Conservation (phyloP, 441 rosid genomes). For the Adansonia madagascariensis region DNA sequence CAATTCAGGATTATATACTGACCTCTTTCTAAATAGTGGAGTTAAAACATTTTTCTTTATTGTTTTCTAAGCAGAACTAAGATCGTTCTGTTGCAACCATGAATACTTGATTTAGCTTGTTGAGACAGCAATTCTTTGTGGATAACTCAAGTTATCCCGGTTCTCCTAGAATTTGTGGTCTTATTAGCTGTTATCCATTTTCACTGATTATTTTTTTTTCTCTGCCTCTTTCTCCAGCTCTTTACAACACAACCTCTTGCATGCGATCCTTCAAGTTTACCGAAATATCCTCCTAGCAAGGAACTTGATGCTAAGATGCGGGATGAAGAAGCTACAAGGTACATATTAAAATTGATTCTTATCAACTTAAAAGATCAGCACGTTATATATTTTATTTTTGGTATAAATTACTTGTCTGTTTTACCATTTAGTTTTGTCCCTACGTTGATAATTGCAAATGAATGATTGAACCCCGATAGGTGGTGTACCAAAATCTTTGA, state of each 20-base stretch:
- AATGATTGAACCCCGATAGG: not conserved
- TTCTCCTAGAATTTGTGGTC: not conserved
- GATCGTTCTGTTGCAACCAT: not conserved
- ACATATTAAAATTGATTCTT: conserved; percentile 19
- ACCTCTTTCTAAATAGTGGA: conserved; percentile 1
- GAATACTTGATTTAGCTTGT: not conserved
- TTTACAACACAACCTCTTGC: conserved; percentile 70
- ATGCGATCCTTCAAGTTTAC: conserved; percentile 79
- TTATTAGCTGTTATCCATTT: not conserved
- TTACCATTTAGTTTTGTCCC: not conserved
- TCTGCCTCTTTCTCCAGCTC: conserved; percentile 46
- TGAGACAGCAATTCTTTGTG: not conserved
- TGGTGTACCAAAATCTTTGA: not conserved
- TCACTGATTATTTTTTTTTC: conserved; percentile 1
- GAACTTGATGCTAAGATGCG: conserved; percentile 81
- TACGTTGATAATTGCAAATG: not conserved
- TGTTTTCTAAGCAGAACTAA: not conserved
- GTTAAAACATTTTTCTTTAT: conserved; percentile 9
- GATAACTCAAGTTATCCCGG: not conserved
- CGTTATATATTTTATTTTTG: conserved; percentile 15
- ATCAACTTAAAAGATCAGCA: conserved; percentile 8
- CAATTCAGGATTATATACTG: not conserved
- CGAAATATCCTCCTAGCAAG: conserved; percentile 93
- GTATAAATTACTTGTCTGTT: not conserved
- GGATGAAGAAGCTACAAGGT: conserved; percentile 72